phyloP scores from a whole-genome alignment of 257 asterid genomes.

The Solanum paucissectum region DNA sequence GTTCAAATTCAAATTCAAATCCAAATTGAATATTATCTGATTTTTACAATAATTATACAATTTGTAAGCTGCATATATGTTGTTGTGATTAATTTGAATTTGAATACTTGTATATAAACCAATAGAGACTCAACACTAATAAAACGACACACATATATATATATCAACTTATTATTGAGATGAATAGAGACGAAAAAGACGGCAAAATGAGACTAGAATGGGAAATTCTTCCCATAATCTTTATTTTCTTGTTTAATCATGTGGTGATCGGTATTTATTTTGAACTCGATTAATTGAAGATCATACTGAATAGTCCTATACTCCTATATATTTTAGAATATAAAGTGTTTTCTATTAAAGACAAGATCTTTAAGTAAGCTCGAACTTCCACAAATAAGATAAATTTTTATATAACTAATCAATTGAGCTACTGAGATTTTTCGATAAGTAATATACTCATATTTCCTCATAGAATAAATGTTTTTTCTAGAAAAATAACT shows the following conservation, averaged over 20 bases:
- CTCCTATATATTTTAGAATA: background rate
- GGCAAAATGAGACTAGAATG: background rate
- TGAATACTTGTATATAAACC: background rate
- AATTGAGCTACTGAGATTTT: background rate
- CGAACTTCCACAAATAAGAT: background rate
- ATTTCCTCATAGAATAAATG: too few relatives aligned
- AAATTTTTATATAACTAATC: too few relatives aligned
- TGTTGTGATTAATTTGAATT: background rate
- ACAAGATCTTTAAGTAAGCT: too few relatives aligned
- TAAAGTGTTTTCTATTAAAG: background rate
- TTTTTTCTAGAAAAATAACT: too few relatives aligned
- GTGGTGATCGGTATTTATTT: background rate
- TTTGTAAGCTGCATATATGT: background rate
- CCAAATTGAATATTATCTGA: background rate
- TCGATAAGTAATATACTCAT: too few relatives aligned
- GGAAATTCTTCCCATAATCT: background rate
- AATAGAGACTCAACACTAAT: background rate
- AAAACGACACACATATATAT: background rate
- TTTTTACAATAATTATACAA: background rate
- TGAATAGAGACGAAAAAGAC: too few relatives aligned
- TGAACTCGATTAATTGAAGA: too few relatives aligned
- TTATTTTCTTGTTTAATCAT: background rate
- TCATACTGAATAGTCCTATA: background rate
- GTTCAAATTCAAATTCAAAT: background rate
- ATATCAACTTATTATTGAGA: background rate